Percentiles rank a stretch among this genome's conserved stretches.
Conservation (phyloP, 2,329 filamentous ascomycete genomes). For the Curvularia sp. region DNA sequence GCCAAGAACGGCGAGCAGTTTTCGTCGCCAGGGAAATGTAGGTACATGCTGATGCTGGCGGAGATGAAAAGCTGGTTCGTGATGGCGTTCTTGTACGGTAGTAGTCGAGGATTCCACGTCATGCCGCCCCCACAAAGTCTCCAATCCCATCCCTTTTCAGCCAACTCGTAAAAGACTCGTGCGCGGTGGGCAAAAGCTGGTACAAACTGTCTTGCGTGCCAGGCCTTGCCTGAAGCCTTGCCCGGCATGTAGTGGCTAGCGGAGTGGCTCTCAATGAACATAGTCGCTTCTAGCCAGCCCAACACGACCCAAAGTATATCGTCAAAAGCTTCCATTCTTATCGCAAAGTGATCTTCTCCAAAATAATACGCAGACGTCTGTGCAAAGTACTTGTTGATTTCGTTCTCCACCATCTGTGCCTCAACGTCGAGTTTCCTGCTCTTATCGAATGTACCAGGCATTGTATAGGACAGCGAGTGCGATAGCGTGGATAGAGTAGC, state of each 20-base stretch:
- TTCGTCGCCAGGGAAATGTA: slow-evolving; percentile 82
- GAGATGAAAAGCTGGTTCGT: slow-evolving; percentile 91
- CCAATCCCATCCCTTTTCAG: slow-evolving; percentile 80
- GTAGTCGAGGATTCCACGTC: slow-evolving; percentile 79
- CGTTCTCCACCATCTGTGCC: slow-evolving; percentile 69
- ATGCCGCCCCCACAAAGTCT: slow-evolving; percentile 85
- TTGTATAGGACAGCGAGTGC: slow-evolving; percentile 60
- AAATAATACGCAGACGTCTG: slow-evolving; percentile 83
- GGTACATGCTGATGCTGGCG: slow-evolving; percentile 86
- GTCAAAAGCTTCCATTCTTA: slow-evolving; percentile 83
- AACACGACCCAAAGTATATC: slow-evolving; percentile 96
- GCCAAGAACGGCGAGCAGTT: slow-evolving; percentile 73
- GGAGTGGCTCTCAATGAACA: slow-evolving; percentile 76
- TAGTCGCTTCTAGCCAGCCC: slow-evolving; percentile 83
- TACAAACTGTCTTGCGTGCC: slow-evolving; percentile 80
- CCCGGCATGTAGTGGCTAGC: slow-evolving; percentile 63
- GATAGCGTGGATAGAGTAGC: slow-evolving; percentile 76
- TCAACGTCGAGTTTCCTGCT: slow-evolving; percentile 42
- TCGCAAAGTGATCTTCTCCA: slow-evolving; percentile 77
- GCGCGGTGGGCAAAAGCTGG: slow-evolving; percentile 82
- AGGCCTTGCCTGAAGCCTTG: slow-evolving; percentile 49
- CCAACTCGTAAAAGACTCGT: slow-evolving; percentile 84
- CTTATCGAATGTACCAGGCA: slow-evolving; percentile 45
- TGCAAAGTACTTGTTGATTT: slow-evolving; percentile 82
- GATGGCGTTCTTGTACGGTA: slow-evolving; percentile 93